A percentile compares a stretch with the other conserved stretches of the same genome.
These are phyloP conservation scores for Crithidia sp. DNA, from an alignment of 208 protist genomes.

Conservation along the genomic window DNA sequence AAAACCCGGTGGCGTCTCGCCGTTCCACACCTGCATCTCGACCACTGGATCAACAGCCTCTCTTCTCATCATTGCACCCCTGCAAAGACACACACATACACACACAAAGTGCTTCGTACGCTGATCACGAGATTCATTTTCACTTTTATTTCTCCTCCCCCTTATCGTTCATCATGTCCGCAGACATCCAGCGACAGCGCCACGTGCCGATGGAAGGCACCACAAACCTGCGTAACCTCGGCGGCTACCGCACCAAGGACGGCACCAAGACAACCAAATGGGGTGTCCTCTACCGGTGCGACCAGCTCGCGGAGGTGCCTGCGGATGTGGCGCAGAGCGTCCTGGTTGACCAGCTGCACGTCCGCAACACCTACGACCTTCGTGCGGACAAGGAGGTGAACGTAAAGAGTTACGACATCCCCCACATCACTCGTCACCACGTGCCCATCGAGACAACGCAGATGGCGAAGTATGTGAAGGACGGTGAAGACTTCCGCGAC, in stretches of 20 bases:
- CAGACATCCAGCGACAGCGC: constrained; percentile 25
- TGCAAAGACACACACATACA: too few species aligned
- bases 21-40: too few species aligned
- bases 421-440: constrained; percentile 17
- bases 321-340: constrained; percentile 25
- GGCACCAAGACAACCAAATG: constrained; percentile 41
- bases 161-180: constrained; percentile 1
- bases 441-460: constrained; percentile 32
- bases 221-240: constrained; percentile 52
- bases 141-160: too few species aligned
- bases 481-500: constrained; percentile 26
- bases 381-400: constrained; percentile 28
- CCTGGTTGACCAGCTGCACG: constrained; percentile 41
- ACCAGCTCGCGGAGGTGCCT: constrained; percentile 41
- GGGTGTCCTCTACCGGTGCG: constrained; percentile 50
- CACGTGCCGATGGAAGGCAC: constrained; percentile 37
- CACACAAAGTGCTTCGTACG: too few species aligned
- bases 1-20: too few species aligned
- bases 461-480: constrained; percentile 14
- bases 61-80: too few species aligned
- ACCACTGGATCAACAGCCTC: too few species aligned
- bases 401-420: constrained; percentile 37
- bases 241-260: constrained; percentile 38
- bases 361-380: constrained; percentile 45
- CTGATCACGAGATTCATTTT: too few species aligned